These are phyloP conservation scores for Spergularia azorica DNA, from an alignment of 179 eudicot species.

Conservation along the genomic window DNA sequence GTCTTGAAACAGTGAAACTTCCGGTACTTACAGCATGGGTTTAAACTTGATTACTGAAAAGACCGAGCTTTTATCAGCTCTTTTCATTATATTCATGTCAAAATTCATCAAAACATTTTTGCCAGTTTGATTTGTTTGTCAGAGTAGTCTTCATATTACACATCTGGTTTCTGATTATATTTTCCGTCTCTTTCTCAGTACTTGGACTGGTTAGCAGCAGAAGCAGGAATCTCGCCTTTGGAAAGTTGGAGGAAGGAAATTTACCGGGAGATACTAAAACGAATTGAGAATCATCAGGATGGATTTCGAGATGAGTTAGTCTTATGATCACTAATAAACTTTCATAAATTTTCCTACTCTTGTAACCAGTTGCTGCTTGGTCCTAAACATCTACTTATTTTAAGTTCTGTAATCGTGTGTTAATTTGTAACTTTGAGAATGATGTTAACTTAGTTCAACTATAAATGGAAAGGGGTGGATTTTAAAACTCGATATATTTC, in stretches of 20 bases:
- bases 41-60: not conserved
- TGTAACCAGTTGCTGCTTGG: too few species aligned
- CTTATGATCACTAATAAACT: not conserved
- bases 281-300: slow-evolving; percentile 19
- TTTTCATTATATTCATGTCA: not conserved
- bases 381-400: too few species aligned
- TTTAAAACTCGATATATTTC: too few species aligned
- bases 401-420: too few species aligned
- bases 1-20: too few species aligned
- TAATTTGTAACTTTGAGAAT: too few species aligned
- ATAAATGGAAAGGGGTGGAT: too few species aligned
- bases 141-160: not conserved
- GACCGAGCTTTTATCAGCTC: not conserved
- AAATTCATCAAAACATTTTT: not conserved
- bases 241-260: slow-evolving; percentile 38
- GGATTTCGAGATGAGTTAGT: slow-evolving; percentile 26
- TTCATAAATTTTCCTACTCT: not conserved
- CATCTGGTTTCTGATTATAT: not conserved
- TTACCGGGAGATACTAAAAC: slow-evolving; percentile 22
- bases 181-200: slow-evolving; percentile 24
- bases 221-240: slow-evolving; percentile 31
- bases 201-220: slow-evolving; percentile 45
- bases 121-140: not conserved
- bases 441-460: too few species aligned
- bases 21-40: not conserved